phyloP scores from a whole-genome alignment of 2,329 filamentous ascomycete species.

The Trichophyton rubrum region DNA sequence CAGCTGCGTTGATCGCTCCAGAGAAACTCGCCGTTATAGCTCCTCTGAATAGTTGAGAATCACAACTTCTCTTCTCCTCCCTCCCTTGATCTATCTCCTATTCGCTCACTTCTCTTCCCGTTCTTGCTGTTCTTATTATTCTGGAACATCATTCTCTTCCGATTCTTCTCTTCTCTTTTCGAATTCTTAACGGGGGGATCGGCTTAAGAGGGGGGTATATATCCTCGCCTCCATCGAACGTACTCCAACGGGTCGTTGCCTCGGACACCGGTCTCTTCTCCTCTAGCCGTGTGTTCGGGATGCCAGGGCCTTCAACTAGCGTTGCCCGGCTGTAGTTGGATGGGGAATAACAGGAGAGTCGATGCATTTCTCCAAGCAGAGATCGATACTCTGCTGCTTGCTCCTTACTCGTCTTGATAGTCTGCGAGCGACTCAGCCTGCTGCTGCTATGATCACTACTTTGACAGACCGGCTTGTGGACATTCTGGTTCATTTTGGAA shows the following conservation, averaged over 20 bases:
- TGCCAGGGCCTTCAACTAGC: background rate
- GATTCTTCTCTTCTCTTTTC: slow-evolving; percentile 1
- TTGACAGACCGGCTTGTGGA: background rate
- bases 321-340: background rate
- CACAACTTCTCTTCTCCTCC: background rate
- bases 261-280: background rate
- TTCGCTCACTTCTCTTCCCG: background rate
- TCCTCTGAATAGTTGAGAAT: background rate
- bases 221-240: background rate
- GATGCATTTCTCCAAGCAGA: background rate
- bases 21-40: background rate
- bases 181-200: background rate
- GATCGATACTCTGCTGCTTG: slow-evolving; percentile 6
- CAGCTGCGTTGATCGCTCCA: slow-evolving; percentile 9
- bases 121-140: no score
- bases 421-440: slow-evolving; percentile 1
- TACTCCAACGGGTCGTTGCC: slow-evolving; percentile 1
- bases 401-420: slow-evolving; percentile 5
- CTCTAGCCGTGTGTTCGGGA: background rate
- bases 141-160: background rate
- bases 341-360: background rate
- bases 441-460: background rate
- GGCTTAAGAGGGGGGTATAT: background rate
- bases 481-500: background rate
- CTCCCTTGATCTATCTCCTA: background rate